Base-by-base conservation (phyloP, 2,329 filamentous ascomycete species). In the Microdochium bolleyi region DNA sequence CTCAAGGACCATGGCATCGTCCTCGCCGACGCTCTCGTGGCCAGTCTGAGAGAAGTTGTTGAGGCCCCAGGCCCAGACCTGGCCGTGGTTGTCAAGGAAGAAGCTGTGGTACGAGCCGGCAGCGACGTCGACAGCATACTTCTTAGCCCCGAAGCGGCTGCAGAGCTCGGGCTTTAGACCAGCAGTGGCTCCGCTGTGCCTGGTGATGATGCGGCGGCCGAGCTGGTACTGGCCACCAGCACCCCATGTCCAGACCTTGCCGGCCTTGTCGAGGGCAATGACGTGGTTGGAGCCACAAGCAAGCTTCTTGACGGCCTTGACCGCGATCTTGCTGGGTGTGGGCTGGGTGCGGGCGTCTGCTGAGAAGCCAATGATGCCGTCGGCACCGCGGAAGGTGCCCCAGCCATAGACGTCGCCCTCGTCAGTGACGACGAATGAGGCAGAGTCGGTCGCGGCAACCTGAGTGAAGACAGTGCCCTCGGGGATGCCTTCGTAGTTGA, bases 151-250 rank as follows among this genome's bases (percentile, higher is more conserved):
- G 50, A 68, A 67, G 30, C 51, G 59, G 27, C 61, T 62, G 22
- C 63, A 66, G 7, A 61, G 57, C 51, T 66, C 57, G 7, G 83
- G 83, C 49, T 73, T 70, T 10, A 67, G 61, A 5, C 61, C 62
- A 10, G 58, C 58, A 24, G 53, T 54, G n/a, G 60, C 53, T 3
- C 60, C 60, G 44, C 56, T 57, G 14, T 60, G 61, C 44, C 64
- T 61, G 4, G 54, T 59, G 8, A 74, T 71, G 2, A 83, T 84
- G 59, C 84, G 78, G 59, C 85, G 79, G 41, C 87, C 88, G 34
- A 89, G 76, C 19, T 86, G 84, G 54, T 82, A 83, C 60, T 89
- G 85, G 58, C 89, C 87, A 64, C 92, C 91, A 57, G 89, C 86
- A 56, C 88, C 88, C 87, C 89, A 92, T 30, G 87, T 88, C 54